Conservation (phyloP, 2,329 filamentous ascomycete species). For the Graphilbum fragrans region DNA sequence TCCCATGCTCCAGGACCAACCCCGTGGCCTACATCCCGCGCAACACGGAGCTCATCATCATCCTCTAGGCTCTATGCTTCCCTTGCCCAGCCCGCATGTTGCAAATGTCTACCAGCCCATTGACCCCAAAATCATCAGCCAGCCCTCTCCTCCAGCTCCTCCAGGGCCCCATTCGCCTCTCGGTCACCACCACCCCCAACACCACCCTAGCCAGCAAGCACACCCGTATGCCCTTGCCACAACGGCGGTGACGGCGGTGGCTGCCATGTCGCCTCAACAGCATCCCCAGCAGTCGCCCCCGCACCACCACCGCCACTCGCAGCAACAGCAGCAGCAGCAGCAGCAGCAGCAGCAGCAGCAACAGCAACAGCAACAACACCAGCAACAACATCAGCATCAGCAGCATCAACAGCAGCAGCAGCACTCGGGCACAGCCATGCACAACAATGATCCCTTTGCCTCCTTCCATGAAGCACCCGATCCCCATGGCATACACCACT, state of each 20-base stretch:
- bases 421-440: neutral
- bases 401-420: neutral
- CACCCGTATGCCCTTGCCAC: too few species aligned
- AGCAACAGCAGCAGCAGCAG: neutral
- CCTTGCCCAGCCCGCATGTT: slow-evolving; percentile 12
- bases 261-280: too few species aligned
- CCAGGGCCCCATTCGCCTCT: slow-evolving; percentile 15
- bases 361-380: neutral
- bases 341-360: neutral
- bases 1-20: slow-evolving; percentile 18
- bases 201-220: too few species aligned
- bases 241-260: too few species aligned
- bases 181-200: slow-evolving; percentile 4
- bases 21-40: slow-evolving; percentile 18
- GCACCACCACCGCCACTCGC: neutral
- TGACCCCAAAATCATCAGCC: slow-evolving; percentile 46
- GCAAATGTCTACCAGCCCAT: slow-evolving; percentile 34
- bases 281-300: too few species aligned
- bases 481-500: slow-evolving; percentile 19
- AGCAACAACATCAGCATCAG: neutral
- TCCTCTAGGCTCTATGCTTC: slow-evolving; percentile 10
- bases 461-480: slow-evolving; percentile 24
- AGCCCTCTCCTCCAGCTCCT: slow-evolving; percentile 20
- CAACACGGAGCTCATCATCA: slow-evolving; percentile 21
- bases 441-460: slow-evolving; percentile 16